Evolutionary conservation across 108 stramenopile genomes (phyloP).

Genomic region (Cyclotella kingstonii): DNA sequence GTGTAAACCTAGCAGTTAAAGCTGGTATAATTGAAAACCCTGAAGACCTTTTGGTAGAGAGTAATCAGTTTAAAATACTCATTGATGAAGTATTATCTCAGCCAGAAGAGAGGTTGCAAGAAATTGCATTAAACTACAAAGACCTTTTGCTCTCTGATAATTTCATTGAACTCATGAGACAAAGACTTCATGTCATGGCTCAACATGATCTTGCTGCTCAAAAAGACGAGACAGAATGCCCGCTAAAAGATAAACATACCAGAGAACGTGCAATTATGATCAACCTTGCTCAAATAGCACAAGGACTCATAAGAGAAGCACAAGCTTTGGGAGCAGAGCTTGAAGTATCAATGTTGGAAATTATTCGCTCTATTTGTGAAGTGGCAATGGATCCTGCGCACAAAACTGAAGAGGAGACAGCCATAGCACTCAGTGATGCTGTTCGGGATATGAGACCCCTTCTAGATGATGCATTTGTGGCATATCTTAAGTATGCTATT

Average conservation of each 20-base stretch:
- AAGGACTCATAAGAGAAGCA: constrained; percentile 73
- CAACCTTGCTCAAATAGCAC: constrained; percentile 65
- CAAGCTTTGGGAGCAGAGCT: constrained; percentile 77
- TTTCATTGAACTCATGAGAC: constrained; percentile 63
- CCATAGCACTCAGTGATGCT: constrained; percentile 76
- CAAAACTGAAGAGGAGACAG: constrained; percentile 77
- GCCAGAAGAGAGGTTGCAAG: constrained; percentile 76
- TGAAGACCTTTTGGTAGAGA: constrained; percentile 51
- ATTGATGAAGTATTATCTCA: constrained; percentile 74
- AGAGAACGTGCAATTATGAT: constrained; percentile 71
- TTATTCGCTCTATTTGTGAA: constrained; percentile 83
- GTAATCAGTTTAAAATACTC: constrained; percentile 67
- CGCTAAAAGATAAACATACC: constrained; percentile 43
- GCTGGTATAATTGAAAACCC: constrained; percentile 78
- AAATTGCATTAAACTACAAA: constrained; percentile 77
- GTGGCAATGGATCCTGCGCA: constrained; percentile 88
- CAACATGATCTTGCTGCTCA: constrained; percentile 63
- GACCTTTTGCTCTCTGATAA: constrained; percentile 84
- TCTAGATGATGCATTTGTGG: constrained; percentile 83
- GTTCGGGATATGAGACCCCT: constrained; percentile 86
- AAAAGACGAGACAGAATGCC: constrained; percentile 36
- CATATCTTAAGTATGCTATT: constrained; percentile 88
- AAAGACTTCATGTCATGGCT: constrained; percentile 62
- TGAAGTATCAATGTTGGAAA: constrained; percentile 81
- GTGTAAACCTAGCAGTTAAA: constrained; percentile 60